Evolutionary conservation across 805 yeast species (phyloP).

Genomic region (Lipomyces yamanashiensis): DNA sequence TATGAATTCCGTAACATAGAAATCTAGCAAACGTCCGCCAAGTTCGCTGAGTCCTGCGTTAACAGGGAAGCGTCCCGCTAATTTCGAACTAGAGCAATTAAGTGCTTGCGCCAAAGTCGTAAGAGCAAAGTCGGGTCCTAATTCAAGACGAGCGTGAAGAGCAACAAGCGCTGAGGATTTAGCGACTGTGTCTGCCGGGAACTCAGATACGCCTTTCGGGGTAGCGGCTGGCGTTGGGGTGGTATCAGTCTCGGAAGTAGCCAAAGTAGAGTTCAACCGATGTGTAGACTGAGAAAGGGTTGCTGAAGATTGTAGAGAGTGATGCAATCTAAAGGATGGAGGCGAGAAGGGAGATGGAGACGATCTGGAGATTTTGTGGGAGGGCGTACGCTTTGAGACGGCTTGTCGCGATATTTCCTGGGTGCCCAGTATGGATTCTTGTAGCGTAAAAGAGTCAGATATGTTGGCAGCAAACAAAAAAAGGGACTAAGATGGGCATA

Average conservation of each 20-base stretch:
- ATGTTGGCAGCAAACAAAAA: too few relatives aligned
- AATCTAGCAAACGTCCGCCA: slow-evolving; percentile 77
- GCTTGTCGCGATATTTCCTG: too few relatives aligned
- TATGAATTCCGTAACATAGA: slow-evolving; percentile 74
- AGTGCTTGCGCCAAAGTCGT: slow-evolving; percentile 81
- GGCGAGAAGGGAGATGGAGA: neutral
- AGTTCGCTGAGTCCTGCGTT: slow-evolving; percentile 80
- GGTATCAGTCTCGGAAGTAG: neutral
- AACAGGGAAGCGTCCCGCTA: slow-evolving; percentile 58
- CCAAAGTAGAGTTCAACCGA: slow-evolving; percentile 6
- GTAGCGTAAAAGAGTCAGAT: too few relatives aligned
- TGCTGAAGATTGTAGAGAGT: neutral
- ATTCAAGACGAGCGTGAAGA: slow-evolving; percentile 72
- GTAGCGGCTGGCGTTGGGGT: neutral
- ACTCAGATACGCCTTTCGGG: neutral
- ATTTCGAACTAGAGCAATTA: slow-evolving; percentile 56
- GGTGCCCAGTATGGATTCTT: too few relatives aligned
- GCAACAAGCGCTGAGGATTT: slow-evolving; percentile 67
- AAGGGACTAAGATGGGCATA: neutral
- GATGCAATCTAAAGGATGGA: neutral
- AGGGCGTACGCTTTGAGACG: too few relatives aligned
- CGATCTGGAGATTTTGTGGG: neutral
- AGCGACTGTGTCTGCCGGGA: slow-evolving; percentile 15
- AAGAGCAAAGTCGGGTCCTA: slow-evolving; percentile 61
- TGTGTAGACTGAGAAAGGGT: neutral